Percentiles rank a stretch among this genome's conserved stretches.
These are phyloP conservation scores for Cutaneotrichosporon cyanovorans DNA, from an alignment of 1,284 basidiomycete genomes.

Conservation along the genomic window DNA sequence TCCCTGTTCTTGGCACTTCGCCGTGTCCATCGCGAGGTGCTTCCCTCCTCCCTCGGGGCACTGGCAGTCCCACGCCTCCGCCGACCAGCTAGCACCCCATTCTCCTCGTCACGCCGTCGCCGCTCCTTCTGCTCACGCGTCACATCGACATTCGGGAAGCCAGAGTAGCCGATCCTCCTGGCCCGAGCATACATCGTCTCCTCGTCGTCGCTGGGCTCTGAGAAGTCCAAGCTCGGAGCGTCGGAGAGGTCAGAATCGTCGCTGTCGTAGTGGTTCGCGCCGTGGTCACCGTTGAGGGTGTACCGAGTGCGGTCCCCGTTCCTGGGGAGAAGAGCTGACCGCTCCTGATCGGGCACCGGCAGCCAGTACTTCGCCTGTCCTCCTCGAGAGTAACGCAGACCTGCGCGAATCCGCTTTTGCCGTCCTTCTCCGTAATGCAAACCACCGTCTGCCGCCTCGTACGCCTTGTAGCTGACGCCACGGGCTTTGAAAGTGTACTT, in stretches of 20 bases:
- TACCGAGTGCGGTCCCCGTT: conserved; percentile 38
- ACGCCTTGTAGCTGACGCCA: conserved; percentile 89
- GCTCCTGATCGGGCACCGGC: conserved; percentile 48
- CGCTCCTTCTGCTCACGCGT: conserved; percentile 49
- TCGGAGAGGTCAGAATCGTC: conserved; percentile 41
- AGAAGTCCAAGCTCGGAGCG: conserved; percentile 40
- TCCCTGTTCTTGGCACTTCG: conserved; percentile 9
- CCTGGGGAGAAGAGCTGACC: conserved; percentile 66
- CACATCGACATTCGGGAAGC: conserved; percentile 81
- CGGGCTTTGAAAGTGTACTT: conserved; percentile 75
- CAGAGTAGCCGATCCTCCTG: conserved; percentile 84
- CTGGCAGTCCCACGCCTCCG: neutral
- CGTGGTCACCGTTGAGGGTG: conserved; percentile 9
- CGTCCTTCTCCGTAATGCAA: conserved; percentile 78
- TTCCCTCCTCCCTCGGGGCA: neutral
- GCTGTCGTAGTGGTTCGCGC: conserved; percentile 3
- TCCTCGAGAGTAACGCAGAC: conserved; percentile 79
- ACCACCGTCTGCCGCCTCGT: conserved; percentile 87
- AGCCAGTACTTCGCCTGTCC: conserved; percentile 87
- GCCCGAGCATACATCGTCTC: conserved; percentile 53
- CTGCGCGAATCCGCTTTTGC: conserved; percentile 74
- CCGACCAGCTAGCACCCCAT: conserved; percentile 45
- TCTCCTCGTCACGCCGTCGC: conserved; percentile 39
- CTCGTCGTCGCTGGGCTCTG: conserved; percentile 48
- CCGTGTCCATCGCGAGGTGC: neutral